phyloP scores from a whole-genome alignment of 2,329 filamentous ascomycete genomes.

The Exophiala xenobiotica region DNA sequence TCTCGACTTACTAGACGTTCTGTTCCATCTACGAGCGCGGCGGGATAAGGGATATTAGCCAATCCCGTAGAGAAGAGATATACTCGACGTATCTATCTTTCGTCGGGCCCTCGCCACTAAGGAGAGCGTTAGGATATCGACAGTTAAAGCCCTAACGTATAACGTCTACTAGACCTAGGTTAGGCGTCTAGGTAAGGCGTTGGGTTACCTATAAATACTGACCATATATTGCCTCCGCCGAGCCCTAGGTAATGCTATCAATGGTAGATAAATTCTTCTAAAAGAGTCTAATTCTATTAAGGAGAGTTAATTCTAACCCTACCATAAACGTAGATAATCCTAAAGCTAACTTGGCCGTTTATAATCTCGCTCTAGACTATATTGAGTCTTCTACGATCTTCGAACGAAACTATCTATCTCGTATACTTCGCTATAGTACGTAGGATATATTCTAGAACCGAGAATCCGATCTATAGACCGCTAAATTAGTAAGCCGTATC shows the following conservation, averaged over 20 bases:
- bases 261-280: slow-evolving; percentile 1
- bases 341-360: slow-evolving; percentile 3
- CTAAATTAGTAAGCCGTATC: slow-evolving; percentile 3
- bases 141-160: slow-evolving; percentile 1
- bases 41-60: slow-evolving; percentile 4
- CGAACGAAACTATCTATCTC: slow-evolving; percentile 8
- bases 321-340: slow-evolving; percentile 1
- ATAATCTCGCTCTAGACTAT: slow-evolving; percentile 5
- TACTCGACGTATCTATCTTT: slow-evolving; percentile 4
- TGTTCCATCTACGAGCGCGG: slow-evolving; percentile 3
- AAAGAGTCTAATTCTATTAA: neutral
- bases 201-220: slow-evolving; percentile 4
- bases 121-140: slow-evolving; percentile 4
- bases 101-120: slow-evolving; percentile 3
- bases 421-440: slow-evolving; percentile 6
- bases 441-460: slow-evolving; percentile 5
- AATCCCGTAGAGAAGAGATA: slow-evolving; percentile 6
- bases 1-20: slow-evolving; percentile 1
- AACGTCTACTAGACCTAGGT: slow-evolving; percentile 8
- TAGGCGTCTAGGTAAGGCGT: slow-evolving; percentile 5
- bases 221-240: slow-evolving; percentile 7
- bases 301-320: neutral
- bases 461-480: neutral
- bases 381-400: slow-evolving; percentile 8
- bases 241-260: slow-evolving; percentile 3